phyloP scores from a whole-genome alignment of 352 stramenopile species.

The Pythium aquatile region DNA sequence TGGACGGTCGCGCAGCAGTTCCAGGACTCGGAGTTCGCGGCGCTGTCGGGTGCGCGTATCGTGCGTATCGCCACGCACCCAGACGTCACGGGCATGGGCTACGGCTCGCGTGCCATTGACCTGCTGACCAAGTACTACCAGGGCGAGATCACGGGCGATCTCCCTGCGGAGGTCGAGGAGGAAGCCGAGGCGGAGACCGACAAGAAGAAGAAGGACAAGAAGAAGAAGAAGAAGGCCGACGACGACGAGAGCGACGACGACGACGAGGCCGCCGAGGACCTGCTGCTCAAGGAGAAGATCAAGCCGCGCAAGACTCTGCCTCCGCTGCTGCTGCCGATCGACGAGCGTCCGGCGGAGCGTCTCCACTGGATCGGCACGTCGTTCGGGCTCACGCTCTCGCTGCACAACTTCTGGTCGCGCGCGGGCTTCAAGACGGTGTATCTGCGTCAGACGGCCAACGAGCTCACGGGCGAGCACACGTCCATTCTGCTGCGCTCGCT shows the following conservation, averaged over 20 bases:
- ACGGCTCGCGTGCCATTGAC: slow-evolving; percentile 95
- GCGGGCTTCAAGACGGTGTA: slow-evolving; percentile 96
- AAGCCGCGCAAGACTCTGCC: slow-evolving; percentile 96
- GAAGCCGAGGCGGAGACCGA: slow-evolving; percentile 23
- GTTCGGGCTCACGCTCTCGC: slow-evolving; percentile 95
- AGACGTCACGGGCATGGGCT: slow-evolving; percentile 96
- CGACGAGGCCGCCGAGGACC: slow-evolving; percentile 33
- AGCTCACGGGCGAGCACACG: slow-evolving; percentile 98
- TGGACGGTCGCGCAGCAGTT: slow-evolving; percentile 99
- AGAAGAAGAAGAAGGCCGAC: slow-evolving; percentile 32
- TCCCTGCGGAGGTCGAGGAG: slow-evolving; percentile 28
- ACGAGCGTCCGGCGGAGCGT: slow-evolving; percentile 91
- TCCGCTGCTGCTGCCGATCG: slow-evolving; percentile 94
- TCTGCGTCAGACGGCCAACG: slow-evolving; percentile 98
- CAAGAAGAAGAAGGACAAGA: slow-evolving; percentile 30
- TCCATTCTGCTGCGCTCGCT: slow-evolving; percentile 90
- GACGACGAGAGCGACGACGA: slow-evolving; percentile 35
- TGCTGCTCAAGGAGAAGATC: slow-evolving; percentile 86
- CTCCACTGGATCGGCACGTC: slow-evolving; percentile 99
- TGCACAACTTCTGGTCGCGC: slow-evolving; percentile 98
- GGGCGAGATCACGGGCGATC: slow-evolving; percentile 89
- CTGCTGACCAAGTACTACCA: slow-evolving; percentile 98
- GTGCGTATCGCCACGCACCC: slow-evolving; percentile 98
- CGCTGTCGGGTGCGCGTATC: slow-evolving; percentile 95
- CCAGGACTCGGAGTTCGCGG: slow-evolving; percentile 97